phyloP scores from a whole-genome alignment of 306 rosid genomes.

The Alnus glutinosa region DNA sequence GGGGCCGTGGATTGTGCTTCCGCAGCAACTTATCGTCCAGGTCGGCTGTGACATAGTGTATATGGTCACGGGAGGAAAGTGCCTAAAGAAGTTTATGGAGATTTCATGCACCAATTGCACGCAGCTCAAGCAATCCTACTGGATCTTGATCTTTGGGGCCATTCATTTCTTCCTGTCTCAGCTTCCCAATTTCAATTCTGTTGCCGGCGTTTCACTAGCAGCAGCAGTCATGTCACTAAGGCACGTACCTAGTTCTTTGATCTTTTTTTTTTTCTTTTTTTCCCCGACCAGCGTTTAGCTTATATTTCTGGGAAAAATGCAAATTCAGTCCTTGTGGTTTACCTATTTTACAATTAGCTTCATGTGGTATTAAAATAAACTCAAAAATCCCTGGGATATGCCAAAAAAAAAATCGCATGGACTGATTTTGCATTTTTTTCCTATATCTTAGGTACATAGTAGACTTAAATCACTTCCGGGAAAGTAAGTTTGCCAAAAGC shows the following conservation, averaged over 20 bases:
- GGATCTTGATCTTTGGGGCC: slow-evolving; percentile 84
- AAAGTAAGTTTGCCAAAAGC: slow-evolving; percentile 15
- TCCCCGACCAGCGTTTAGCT: neutral
- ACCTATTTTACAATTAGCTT: too few relatives aligned
- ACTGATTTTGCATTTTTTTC: too few relatives aligned
- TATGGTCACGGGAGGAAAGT: slow-evolving; percentile 92
- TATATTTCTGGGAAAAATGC: too few relatives aligned
- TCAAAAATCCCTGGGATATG: too few relatives aligned
- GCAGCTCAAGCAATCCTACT: slow-evolving; percentile 69
- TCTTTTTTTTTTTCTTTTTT: neutral
- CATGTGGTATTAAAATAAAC: too few relatives aligned
- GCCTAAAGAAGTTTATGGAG: slow-evolving; percentile 83
- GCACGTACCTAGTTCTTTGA: slow-evolving; percentile 25
- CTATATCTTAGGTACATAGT: neutral
- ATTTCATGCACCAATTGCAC: slow-evolving; percentile 79
- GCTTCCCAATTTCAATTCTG: slow-evolving; percentile 94
- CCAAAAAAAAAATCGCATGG: too few relatives aligned
- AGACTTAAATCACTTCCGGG: neutral
- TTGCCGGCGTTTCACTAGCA: slow-evolving; percentile 88
- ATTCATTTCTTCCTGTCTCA: slow-evolving; percentile 88
- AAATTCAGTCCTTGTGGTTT: too few relatives aligned
- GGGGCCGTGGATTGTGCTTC: slow-evolving; percentile 92
- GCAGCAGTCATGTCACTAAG: slow-evolving; percentile 93
- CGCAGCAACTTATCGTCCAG: slow-evolving; percentile 86
- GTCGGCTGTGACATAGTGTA: slow-evolving; percentile 93